A percentile compares a stretch with the other conserved stretches of the same genome.
Conservation (phyloP, 2,329 filamentous ascomycete species). For the Fusarium torulosum region DNA sequence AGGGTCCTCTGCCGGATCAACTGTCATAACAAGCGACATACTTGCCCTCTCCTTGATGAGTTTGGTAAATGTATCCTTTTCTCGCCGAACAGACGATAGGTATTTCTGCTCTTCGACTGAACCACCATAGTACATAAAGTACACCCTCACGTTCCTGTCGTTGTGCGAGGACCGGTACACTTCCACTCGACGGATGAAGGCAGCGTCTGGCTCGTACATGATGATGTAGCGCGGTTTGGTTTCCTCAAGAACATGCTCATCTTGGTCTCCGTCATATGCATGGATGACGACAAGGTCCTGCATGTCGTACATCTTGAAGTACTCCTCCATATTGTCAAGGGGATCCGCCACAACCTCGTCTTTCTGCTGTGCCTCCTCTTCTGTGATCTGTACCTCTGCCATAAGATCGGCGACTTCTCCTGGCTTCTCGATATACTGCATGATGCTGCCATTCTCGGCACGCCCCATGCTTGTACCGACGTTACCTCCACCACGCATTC, state of each 20-base stretch:
- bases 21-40: slow-evolving; percentile 90
- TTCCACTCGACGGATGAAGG: slow-evolving; percentile 94
- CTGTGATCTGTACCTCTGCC: slow-evolving; percentile 84
- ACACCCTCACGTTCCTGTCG: slow-evolving; percentile 88
- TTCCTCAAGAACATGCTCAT: slow-evolving; percentile 96
- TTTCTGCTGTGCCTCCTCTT: slow-evolving; percentile 80
- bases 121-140: slow-evolving; percentile 95
- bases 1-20: slow-evolving; percentile 79
- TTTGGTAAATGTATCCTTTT: slow-evolving; percentile 96
- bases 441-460: slow-evolving; percentile 78
- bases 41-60: slow-evolving; percentile 93
- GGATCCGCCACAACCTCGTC: slow-evolving; percentile 80
- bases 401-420: slow-evolving; percentile 85
- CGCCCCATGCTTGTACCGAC: slow-evolving; percentile 70
- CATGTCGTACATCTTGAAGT: slow-evolving; percentile 92
- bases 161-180: slow-evolving; percentile 96
- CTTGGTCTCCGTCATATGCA: slow-evolving; percentile 94
- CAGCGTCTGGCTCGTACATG: slow-evolving; percentile 97
- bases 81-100: slow-evolving; percentile 86
- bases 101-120: slow-evolving; percentile 97
- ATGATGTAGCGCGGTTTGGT: slow-evolving; percentile 93
- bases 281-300: slow-evolving; percentile 89
- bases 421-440: slow-evolving; percentile 84
- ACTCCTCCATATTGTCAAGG: slow-evolving; percentile 91
- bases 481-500: slow-evolving; percentile 82